A percentile compares a stretch with the other conserved stretches of the same genome.
These are phyloP conservation scores for Penicillium sp. DNA, from an alignment of 2,329 filamentous ascomycete species.

Conservation along the genomic window DNA sequence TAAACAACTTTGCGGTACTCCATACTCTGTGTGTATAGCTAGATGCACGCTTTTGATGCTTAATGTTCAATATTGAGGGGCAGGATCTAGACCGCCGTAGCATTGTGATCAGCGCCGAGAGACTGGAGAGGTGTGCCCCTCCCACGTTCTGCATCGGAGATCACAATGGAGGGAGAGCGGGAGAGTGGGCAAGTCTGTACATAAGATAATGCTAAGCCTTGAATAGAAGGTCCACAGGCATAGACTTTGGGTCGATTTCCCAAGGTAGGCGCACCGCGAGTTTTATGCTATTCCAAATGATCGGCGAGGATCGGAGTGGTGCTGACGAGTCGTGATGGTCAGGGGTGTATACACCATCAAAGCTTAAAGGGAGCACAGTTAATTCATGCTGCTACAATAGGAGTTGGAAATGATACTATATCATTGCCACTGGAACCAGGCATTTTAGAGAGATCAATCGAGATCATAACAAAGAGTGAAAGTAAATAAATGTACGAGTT, in stretches of 20 bases:
- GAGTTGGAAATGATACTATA: not conserved
- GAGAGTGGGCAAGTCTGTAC: not conserved
- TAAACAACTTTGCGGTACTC: too few species aligned
- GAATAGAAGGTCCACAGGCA: not conserved
- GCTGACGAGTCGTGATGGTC: not conserved
- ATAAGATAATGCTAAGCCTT: not conserved
- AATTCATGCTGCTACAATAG: not conserved
- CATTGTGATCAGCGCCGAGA: not conserved
- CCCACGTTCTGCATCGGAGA: not conserved
- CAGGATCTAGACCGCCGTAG: slow-evolving; percentile 4
- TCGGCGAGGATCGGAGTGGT: not conserved
- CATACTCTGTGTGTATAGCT: too few species aligned
- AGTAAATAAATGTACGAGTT: not conserved
- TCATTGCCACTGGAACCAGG: not conserved
- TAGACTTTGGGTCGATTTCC: not conserved
- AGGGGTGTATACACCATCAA: not conserved
- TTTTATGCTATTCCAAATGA: not conserved
- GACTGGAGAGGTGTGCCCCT: not conserved
- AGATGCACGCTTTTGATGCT: too few species aligned
- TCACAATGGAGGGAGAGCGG: not conserved
- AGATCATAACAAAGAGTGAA: not conserved
- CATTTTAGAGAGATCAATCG: not conserved
- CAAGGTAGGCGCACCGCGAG: not conserved
- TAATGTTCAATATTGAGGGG: too few species aligned
- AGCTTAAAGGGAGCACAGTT: not conserved